Percentiles rank a stretch among this genome's conserved stretches.
These are phyloP conservation scores for Plasmodium inui DNA, from an alignment of 169 alveolate genomes.

Conservation along the genomic window DNA sequence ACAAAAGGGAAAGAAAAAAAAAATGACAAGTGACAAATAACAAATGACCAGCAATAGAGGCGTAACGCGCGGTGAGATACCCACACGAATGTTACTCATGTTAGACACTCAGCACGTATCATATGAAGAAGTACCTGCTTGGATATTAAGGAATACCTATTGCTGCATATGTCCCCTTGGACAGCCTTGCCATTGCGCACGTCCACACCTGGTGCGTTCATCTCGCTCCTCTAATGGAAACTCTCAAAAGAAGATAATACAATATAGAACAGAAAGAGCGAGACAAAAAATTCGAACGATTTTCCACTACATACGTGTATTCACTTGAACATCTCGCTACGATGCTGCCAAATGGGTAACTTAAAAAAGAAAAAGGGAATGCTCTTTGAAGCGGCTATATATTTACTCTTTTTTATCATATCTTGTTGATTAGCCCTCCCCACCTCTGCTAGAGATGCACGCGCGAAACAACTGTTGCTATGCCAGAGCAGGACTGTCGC, in stretches of 20 bases:
- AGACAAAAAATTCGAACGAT: neutral
- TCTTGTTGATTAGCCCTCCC: neutral
- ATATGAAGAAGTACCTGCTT: conserved; percentile 36
- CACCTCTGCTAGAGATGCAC: neutral
- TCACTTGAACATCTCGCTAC: neutral
- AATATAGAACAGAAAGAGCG: neutral
- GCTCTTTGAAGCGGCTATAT: neutral
- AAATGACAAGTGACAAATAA: neutral
- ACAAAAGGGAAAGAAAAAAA: neutral
- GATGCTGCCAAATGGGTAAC: neutral
- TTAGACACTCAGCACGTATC: neutral
- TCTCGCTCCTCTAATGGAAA: neutral
- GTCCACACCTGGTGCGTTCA: neutral
- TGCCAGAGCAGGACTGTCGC: neutral
- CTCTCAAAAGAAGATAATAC: neutral
- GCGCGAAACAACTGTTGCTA: neutral
- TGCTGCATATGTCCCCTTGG: neutral
- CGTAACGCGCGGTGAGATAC: neutral
- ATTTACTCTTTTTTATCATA: neutral
- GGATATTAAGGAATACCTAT: conserved; percentile 59
- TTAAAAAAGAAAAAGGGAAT: neutral
- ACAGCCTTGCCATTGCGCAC: neutral
- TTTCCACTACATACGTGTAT: neutral
- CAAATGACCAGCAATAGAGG: neutral
- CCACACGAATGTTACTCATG: neutral